Evolutionary conservation across 371 early-diverging fungal species (phyloP).

Genomic region (Parasitella parasitica): DNA sequence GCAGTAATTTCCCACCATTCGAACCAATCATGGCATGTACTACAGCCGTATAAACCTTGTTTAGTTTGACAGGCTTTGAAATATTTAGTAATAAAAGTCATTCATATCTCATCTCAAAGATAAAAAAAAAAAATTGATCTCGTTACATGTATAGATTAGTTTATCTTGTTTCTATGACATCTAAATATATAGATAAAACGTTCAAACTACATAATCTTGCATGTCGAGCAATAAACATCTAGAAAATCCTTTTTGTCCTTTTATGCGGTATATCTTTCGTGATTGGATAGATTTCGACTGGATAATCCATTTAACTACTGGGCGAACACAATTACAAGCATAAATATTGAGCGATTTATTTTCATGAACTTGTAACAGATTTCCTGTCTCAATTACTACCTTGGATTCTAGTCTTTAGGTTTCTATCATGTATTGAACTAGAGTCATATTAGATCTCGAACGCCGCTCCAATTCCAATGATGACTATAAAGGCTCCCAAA

Average conservation of each 20-base stretch:
- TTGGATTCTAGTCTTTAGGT: neutral
- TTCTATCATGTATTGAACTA: neutral
- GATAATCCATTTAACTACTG: neutral
- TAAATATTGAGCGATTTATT: too few species aligned
- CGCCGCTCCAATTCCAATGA: neutral
- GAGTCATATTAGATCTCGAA: too few species aligned
- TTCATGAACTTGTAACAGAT: neutral
- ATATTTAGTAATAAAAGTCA: neutral
- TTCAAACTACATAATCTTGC: too few species aligned
- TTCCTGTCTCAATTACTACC: neutral
- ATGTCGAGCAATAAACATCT: neutral
- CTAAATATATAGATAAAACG: too few species aligned
- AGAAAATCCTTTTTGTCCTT: neutral
- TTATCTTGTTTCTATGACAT: neutral
- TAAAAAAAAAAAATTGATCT: neutral
- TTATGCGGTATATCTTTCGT: neutral
- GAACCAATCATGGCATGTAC: constrained; percentile 20
- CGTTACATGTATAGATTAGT: neutral
- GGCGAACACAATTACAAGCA: neutral
- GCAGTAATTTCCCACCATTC: constrained; percentile 19
- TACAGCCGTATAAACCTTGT: constrained; percentile 3
- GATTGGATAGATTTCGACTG: neutral
- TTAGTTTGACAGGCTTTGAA: constrained; percentile 9
- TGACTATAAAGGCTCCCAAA: too few species aligned
- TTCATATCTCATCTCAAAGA: neutral